Evolutionary conservation across 2,329 filamentous ascomycete species (phyloP), one percentile per base, ranked within the genome.

Genomic region (Stemphylium vesicarium): DNA sequence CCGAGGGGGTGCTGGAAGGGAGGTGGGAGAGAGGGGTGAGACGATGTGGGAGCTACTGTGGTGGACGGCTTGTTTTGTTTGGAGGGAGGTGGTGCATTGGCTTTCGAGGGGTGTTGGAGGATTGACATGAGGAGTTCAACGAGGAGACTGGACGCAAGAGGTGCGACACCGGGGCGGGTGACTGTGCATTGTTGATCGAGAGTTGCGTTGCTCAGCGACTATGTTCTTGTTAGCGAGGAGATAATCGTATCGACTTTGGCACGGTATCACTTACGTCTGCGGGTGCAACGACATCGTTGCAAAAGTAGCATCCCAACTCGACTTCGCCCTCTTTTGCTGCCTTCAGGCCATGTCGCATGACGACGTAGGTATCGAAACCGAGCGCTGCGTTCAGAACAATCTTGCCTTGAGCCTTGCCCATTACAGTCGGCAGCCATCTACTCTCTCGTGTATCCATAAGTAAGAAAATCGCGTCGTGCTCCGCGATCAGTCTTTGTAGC

Each of bases 171-270:
- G 0, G 95, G 95, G 9, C 95, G 87, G 2, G 95, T 99, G 16
- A 99, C 95, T 0, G 95, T 99, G 76, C 95, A 99, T 77, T 98
- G 95, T 74, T 99, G 95, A 73, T 99, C 95, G 10, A 99, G 86
- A 0, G 95, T 98, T 65, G 93, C 91, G 69, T 96, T 92, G 76
- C 94, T 96, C 71, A 96, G 85, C 2, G 92, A 96, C 91, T 96
- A 49, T 16, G 18, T 24, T 11, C 5, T 33, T 32, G 26, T 55
- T 50, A 50, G 50, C 33, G 22, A 18, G 10, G 24, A 18, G 8
- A 16, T 7, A 1, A 26, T 26, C 0, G 7, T 2, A 11, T 10
- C 11, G 26, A 10, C 26, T 5, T 15, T 3, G 13, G 4, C 11
- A 51, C 38, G 47, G 53, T 57, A 56, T 18, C 4, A 83, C 89